A percentile compares a stretch with the other conserved stretches of the same genome.
phyloP scores from a whole-genome alignment of 805 yeast species.

The Nakazawaea holstii region DNA sequence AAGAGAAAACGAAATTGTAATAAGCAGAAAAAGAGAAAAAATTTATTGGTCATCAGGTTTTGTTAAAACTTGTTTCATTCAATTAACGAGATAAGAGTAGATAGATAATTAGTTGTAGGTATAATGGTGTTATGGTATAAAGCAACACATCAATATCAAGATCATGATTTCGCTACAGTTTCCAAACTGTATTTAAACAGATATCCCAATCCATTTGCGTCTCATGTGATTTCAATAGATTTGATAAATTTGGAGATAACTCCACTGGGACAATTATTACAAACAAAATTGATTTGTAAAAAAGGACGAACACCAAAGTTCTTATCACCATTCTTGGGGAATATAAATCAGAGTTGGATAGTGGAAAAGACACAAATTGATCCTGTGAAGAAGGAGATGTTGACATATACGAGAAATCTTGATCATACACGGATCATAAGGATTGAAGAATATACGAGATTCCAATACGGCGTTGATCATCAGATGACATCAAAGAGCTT shows the following conservation, averaged over 20 bases:
- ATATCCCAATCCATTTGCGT: constrained; percentile 76
- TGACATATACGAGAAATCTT: constrained; percentile 72
- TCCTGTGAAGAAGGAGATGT: constrained; percentile 47
- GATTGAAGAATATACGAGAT: constrained; percentile 72
- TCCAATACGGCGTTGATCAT: constrained; percentile 26
- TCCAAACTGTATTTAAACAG: constrained; percentile 72
- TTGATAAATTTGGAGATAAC: constrained; percentile 61
- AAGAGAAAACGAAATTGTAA: too few relatives aligned
- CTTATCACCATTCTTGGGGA: constrained; percentile 70
- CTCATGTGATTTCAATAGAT: constrained; percentile 81
- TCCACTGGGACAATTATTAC: constrained; percentile 55
- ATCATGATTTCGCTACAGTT: constrained; percentile 66
- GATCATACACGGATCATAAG: constrained; percentile 77
- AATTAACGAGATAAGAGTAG: not conserved
- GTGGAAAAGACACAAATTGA: constrained; percentile 75
- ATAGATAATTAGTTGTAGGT: not conserved
- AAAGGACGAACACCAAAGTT: constrained; percentile 77
- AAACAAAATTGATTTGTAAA: constrained; percentile 72
- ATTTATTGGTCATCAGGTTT: too few relatives aligned
- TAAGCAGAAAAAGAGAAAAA: too few relatives aligned
- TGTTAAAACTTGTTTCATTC: not conserved
- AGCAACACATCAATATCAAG: constrained; percentile 46
- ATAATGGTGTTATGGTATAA: constrained; percentile 62
- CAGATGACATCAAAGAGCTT: constrained; percentile 31
- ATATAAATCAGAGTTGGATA: constrained; percentile 70